These are phyloP conservation scores for Aspergillus nanangensis DNA, from an alignment of 495 filamentous ascomycete species.

Conservation along the genomic window DNA sequence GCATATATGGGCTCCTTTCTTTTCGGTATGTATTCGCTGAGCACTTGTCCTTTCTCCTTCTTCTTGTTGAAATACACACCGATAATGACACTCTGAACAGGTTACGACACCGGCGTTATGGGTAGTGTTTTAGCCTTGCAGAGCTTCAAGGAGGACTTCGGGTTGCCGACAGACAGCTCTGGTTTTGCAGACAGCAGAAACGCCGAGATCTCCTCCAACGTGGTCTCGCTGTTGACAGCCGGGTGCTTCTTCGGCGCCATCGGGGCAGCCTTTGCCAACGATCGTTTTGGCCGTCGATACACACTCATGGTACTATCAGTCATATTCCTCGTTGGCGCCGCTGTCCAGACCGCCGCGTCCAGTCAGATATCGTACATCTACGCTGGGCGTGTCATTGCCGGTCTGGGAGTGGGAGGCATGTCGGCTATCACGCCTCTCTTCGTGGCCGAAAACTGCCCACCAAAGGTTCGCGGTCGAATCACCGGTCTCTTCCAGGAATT, in stretches of 20 bases:
- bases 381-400: constrained; percentile 38
- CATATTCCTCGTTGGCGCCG: constrained; percentile 62
- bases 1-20: too few species aligned
- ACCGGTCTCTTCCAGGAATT: constrained; percentile 37
- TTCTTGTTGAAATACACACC: too few species aligned
- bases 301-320: constrained; percentile 50
- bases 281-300: constrained; percentile 54
- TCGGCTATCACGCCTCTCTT: constrained; percentile 45
- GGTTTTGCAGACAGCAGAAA: constrained; percentile 33
- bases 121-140: constrained; percentile 51
- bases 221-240: constrained; percentile 60
- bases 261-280: constrained; percentile 51
- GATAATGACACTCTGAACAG: too few species aligned
- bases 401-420: too few species aligned
- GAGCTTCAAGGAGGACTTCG: constrained; percentile 54
- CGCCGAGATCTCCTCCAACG: constrained; percentile 47
- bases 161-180: constrained; percentile 24
- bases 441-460: constrained; percentile 43
- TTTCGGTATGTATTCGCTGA: too few species aligned
- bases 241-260: constrained; percentile 69
- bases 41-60: too few species aligned
- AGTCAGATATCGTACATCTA: constrained; percentile 32
- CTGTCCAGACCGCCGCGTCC: constrained; percentile 49
- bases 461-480: constrained; percentile 39
- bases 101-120: constrained; percentile 57